Conservation (phyloP, 805 yeast genomes). For the Candida tibetensis region DNA sequence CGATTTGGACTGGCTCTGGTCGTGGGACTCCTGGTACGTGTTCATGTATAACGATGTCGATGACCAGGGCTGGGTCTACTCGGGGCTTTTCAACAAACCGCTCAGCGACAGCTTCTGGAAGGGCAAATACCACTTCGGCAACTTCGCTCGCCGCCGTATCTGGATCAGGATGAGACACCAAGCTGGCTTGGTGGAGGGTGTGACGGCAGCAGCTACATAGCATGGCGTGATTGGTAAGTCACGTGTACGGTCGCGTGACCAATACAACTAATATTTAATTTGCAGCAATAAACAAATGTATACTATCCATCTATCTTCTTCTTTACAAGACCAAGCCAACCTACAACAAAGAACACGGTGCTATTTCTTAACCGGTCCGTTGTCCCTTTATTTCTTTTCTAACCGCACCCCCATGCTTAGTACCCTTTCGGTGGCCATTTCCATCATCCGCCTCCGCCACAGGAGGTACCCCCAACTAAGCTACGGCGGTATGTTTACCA, state of each 20-base stretch:
- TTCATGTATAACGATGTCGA: constrained; percentile 70
- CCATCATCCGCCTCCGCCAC: neutral
- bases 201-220: too few relatives aligned
- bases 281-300: too few relatives aligned
- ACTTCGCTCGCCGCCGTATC: constrained; percentile 62
- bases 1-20: constrained; percentile 63
- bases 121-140: constrained; percentile 55
- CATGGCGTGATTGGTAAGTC: too few relatives aligned
- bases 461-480: neutral
- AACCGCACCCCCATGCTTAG: neutral
- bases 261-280: too few relatives aligned
- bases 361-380: too few relatives aligned
- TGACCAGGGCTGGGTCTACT: constrained; percentile 82
- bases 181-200: neutral
- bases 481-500: neutral
- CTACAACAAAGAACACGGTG: too few relatives aligned
- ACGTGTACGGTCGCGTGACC: too few relatives aligned
- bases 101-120: constrained; percentile 51
- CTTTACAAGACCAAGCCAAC: too few relatives aligned
- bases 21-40: constrained; percentile 71
- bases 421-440: neutral
- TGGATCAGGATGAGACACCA: constrained; percentile 51
- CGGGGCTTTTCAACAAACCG: constrained; percentile 39
- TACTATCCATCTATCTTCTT: too few relatives aligned
- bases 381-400: too few relatives aligned